Evolutionary conservation across 371 early-diverging fungal genomes (phyloP).

Genomic region (Zancudomyces culisetae): DNA sequence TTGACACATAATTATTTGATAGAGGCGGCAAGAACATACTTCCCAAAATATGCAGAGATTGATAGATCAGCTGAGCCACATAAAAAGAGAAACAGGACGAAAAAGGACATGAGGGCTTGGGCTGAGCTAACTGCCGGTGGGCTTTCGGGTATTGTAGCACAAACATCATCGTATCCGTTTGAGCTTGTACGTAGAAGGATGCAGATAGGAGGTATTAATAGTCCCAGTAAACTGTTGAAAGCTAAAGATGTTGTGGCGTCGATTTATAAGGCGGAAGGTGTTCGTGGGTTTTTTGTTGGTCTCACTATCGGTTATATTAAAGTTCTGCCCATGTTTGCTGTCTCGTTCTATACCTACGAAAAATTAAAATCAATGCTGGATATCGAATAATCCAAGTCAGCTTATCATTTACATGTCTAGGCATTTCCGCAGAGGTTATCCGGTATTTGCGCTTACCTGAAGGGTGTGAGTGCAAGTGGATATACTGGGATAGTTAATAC

Average conservation of each 20-base stretch:
- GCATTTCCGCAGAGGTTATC: too few relatives aligned
- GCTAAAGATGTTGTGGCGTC: constrained; percentile 14
- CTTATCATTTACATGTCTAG: too few relatives aligned
- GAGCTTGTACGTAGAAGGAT: constrained; percentile 79
- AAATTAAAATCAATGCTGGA: constrained; percentile 32
- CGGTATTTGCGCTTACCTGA: too few relatives aligned
- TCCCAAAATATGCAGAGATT: constrained; percentile 17
- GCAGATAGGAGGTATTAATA: constrained; percentile 57
- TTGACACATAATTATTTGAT: constrained; percentile 47
- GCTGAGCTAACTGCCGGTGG: constrained; percentile 65
- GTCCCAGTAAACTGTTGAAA: constrained; percentile 28
- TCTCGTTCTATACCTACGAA: constrained; percentile 69
- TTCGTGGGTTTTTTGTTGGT: constrained; percentile 78
- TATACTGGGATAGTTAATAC: too few relatives aligned
- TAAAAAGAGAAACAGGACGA: constrained; percentile 11
- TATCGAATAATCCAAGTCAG: constrained; percentile 41
- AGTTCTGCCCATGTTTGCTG: constrained; percentile 78
- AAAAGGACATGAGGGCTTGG: constrained; percentile 34
- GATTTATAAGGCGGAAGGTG: constrained; percentile 42
- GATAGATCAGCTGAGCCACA: not conserved
- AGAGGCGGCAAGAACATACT: constrained; percentile 30
- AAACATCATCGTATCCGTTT: constrained; percentile 73
- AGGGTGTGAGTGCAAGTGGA: too few relatives aligned
- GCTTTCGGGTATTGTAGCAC: constrained; percentile 61
- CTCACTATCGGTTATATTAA: constrained; percentile 83